phyloP scores from a whole-genome alignment of 257 asterid species.

The Salvia splendens region DNA sequence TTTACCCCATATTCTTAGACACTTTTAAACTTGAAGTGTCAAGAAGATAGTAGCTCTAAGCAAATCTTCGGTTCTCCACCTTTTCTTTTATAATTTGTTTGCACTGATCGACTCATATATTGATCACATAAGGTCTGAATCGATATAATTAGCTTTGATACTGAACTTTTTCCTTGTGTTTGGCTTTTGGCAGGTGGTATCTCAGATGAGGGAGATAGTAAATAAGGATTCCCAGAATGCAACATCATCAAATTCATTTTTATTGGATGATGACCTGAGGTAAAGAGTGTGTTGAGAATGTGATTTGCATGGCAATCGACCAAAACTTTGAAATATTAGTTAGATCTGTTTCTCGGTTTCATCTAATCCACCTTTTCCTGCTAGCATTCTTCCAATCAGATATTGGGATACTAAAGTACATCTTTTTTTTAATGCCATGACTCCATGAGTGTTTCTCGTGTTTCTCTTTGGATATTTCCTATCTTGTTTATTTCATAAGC shows the following conservation, averaged over 20 bases:
- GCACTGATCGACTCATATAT: conserved; percentile 6
- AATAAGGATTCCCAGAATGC: conserved; percentile 84
- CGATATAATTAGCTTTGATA: conserved; percentile 14
- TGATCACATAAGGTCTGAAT: conserved; percentile 7
- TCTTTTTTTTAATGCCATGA: neutral
- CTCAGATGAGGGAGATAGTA: conserved; percentile 93
- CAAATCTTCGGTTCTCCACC: neutral
- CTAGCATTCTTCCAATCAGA: too few relatives aligned
- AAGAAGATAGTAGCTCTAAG: neutral
- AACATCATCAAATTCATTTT: conserved; percentile 83
- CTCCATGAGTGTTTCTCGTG: neutral
- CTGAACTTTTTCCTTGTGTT: conserved; percentile 9
- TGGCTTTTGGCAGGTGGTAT: conserved; percentile 70
- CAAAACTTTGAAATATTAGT: neutral
- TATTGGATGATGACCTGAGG: conserved; percentile 98
- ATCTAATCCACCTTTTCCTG: too few relatives aligned
- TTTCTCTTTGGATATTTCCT: neutral
- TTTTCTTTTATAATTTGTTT: too few relatives aligned
- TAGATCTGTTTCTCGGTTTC: neutral
- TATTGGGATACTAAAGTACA: neutral
- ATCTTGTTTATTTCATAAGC: neutral
- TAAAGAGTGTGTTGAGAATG: conserved; percentile 33
- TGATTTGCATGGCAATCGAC: neutral
- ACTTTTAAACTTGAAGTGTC: conserved; percentile 5
- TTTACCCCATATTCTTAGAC: neutral